A percentile compares a stretch with the other conserved stretches of the same genome.
phyloP scores from a whole-genome alignment of 129 eudicot genomes.

The Artemisia tridentata region DNA sequence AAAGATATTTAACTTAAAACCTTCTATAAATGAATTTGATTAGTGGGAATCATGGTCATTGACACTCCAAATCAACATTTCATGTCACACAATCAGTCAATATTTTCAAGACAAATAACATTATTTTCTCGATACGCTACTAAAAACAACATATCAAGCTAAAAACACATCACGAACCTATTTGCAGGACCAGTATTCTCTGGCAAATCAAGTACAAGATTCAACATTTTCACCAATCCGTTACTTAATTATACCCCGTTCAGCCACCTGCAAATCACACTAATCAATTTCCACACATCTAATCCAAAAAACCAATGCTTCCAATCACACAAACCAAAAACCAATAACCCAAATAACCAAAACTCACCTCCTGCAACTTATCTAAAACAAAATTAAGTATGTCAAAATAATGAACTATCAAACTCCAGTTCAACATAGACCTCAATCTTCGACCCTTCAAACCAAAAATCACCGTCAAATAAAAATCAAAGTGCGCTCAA shows the following conservation, averaged over 20 bases:
- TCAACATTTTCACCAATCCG: conserved; percentile 44
- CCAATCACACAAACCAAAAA: not conserved
- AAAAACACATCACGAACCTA: conserved; percentile 32
- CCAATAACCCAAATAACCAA: no score
- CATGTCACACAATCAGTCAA: no score
- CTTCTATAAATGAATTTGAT: no score
- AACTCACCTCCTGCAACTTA: conserved; percentile 6
- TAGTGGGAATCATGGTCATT: no score
- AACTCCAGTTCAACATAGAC: conserved; percentile 3
- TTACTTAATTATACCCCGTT: conserved; percentile 25
- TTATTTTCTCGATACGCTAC: not conserved
- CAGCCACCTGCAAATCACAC: conserved; percentile 36
- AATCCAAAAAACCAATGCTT: conserved; percentile 3
- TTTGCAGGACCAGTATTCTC: conserved; percentile 24
- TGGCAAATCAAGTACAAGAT: conserved; percentile 38
- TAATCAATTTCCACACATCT: conserved; percentile 14
- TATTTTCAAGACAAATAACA: no score
- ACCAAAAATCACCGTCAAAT: not conserved
- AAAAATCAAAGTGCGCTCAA: not conserved
- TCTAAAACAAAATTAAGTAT: not conserved
- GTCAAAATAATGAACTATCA: not conserved
- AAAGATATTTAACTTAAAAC: no score
- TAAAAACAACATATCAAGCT: not conserved
- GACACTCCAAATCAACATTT: no score
- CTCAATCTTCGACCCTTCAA: not conserved